Base-by-base conservation (phyloP, 2,329 filamentous ascomycete genomes). In the Pseudogymnoascus sp. region DNA sequence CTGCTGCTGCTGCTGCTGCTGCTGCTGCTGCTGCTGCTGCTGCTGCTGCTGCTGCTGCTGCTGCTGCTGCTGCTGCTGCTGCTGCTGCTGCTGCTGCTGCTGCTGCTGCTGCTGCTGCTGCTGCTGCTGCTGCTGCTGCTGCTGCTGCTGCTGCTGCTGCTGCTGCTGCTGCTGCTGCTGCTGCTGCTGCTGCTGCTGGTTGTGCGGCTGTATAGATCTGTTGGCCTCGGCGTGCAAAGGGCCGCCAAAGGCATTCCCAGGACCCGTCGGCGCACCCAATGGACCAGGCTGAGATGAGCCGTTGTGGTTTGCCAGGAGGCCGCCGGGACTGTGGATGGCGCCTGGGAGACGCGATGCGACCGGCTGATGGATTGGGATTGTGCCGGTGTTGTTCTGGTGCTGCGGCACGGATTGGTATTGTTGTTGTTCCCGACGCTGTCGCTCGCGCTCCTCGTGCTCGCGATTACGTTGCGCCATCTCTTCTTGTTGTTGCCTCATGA, bases 361-460 rank as follows among this genome's bases (percentile, higher is more conserved):
- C 4, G 93, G 93, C 74, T 97, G 93, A 75, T 97, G 93, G 68
- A 97, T 87, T 60, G 92, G 91, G 60, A 96, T 90, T 2, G 92
- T 91, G 62, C 88, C 90, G 38, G 90, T 87, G 71, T 90, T 92
- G 75, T 88, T 94, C 73, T 97, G 92, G 71, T 94, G 91, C 25
- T 88, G 85, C 63, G 89, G 83, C 58, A 74, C 71, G 18, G 83
- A 82, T 67, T 86, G 87, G 69, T 85, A 86, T 59, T 84, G 82
- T 66, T 82, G 80, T 66, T 82, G 78, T 66, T 90, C 85, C 66
- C 83, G 76, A 62, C 83, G 80, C 68, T 90, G 87, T 71, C 86
- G 81, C 66, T 89, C 86, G 68, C 85, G 80, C 64, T 85, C 72
- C 47, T 78, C 76, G 58, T 76, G 80, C 63, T 80, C 75, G 36